phyloP scores from a whole-genome alignment of 2,329 filamentous ascomycete genomes.

The Microcera coccophila region DNA sequence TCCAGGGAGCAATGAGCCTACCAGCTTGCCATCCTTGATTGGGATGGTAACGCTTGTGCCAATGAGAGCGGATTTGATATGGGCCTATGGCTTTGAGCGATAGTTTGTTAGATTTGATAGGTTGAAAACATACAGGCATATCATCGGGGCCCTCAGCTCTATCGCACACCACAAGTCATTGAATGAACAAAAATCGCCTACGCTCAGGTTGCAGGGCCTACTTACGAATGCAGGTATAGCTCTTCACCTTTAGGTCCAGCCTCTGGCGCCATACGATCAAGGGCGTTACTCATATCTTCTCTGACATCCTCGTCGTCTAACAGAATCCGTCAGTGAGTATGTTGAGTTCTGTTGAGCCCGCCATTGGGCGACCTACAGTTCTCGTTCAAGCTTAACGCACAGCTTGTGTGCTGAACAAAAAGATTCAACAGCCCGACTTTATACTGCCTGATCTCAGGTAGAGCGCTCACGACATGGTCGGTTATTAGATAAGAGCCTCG shows the following conservation, averaged over 20 bases:
- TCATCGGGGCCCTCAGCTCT: conserved; percentile 85
- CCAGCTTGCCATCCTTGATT: conserved; percentile 79
- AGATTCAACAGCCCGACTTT: conserved; percentile 83
- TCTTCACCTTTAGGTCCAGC: conserved; percentile 65
- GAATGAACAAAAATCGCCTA: too few species aligned
- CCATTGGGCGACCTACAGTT: conserved; percentile 54
- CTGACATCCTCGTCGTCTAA: conserved; percentile 84
- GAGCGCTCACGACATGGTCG: conserved; percentile 61
- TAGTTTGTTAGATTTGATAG: neutral
- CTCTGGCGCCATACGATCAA: conserved; percentile 85
- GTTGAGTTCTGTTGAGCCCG: neutral
- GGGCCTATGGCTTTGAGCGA: conserved; percentile 54
- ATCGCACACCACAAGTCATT: neutral
- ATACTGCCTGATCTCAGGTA: conserved; percentile 80
- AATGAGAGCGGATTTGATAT: conserved; percentile 87
- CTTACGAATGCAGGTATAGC: conserved; percentile 69
- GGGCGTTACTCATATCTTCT: conserved; percentile 86
- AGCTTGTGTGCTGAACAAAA: conserved; percentile 94
- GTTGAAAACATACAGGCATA: conserved; percentile 65
- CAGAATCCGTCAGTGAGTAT: conserved; percentile 39
- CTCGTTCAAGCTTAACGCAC: conserved; percentile 87
- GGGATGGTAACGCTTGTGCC: conserved; percentile 88
- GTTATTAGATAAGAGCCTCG: conserved; percentile 90
- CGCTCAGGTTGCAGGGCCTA: too few species aligned
- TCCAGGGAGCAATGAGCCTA: conserved; percentile 33